Evolutionary conservation across 2,329 filamentous ascomycete genomes (phyloP).

Genomic region (Aspergillus cejpii): DNA sequence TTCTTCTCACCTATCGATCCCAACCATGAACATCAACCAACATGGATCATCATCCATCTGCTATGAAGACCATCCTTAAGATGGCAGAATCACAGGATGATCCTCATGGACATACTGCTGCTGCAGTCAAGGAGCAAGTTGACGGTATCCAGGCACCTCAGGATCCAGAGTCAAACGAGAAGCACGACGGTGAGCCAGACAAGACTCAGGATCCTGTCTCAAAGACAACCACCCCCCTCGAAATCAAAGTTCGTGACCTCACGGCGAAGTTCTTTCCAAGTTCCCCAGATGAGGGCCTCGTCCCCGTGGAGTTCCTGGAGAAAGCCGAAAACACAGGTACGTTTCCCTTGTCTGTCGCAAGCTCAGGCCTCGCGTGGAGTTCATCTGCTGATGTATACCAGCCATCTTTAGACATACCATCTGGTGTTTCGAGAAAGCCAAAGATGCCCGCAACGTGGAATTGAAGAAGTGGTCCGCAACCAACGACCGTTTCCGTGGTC

Average conservation of each 20-base stretch:
- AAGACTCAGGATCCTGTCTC: not conserved
- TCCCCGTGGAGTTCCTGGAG: slow-evolving; percentile 17
- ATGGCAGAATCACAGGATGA: too few relatives aligned
- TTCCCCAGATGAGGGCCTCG: slow-evolving; percentile 15
- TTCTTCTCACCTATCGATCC: too few relatives aligned
- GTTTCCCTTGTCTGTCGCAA: slow-evolving; percentile 3
- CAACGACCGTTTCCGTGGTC: slow-evolving; percentile 20
- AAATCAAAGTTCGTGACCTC: slow-evolving; percentile 17
- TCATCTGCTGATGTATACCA: slow-evolving; percentile 4
- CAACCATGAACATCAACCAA: too few relatives aligned
- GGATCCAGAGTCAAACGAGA: not conserved
- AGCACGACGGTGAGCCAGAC: not conserved
- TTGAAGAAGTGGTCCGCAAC: slow-evolving; percentile 18
- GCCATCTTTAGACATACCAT: slow-evolving; percentile 13
- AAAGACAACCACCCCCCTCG: slow-evolving; percentile 1
- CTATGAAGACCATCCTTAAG: too few relatives aligned
- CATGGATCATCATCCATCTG: too few relatives aligned
- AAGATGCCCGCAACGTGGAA: slow-evolving; percentile 17
- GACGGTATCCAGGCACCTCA: not conserved
- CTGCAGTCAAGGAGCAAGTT: too few relatives aligned
- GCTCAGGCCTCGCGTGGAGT: not conserved
- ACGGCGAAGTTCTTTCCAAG: slow-evolving; percentile 21
- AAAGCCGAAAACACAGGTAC: slow-evolving; percentile 18
- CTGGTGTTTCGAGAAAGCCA: slow-evolving; percentile 21
- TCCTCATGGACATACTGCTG: too few relatives aligned